Evolutionary conservation across 257 asterid species (phyloP), one percentile per base, ranked within the genome.

Genomic region (Capsicum chinense): DNA sequence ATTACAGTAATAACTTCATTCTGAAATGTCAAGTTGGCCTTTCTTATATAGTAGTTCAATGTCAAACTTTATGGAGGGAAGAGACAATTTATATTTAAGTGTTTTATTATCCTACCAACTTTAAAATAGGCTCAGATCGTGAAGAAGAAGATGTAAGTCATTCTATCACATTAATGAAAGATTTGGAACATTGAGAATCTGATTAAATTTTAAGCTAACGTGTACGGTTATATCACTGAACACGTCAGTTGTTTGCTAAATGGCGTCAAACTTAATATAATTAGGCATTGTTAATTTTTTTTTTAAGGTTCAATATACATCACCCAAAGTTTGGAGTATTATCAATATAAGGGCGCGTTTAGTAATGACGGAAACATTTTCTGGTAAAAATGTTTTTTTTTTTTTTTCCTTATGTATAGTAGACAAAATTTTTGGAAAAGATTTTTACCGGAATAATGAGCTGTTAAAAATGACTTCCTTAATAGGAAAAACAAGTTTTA

Each of bases 111-210:
- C 15, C 48, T 21, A 67, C 52, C 52, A 67, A 37, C 76, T 15
- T 39, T 39, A 16, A 35, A 33, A 66, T 6, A 7, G 33, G 14
- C 21, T 39, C 14, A 39, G 64, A 15, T 78, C 82, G 82, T 54
- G 50, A 50, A 78, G 26, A 26, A 26, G 26, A 26, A 26, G 82
- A 54, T 78, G 48, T 52, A 54, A 26, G 39, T 14, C 14, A 52
- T 21, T 76, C 21, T 76, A 76, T 52, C 3, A 76, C 63, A 52
- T 7, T 26, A 26, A 26, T 56, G 26, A 54, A 76, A 52, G 50
- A 54, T 54, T 54, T 54, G 64, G 82, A 78, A 26, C 9, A 33
- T 76, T 76, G 64, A 54, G 48, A 76, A 76, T 76, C 81, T 54
- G 14, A 26, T 76, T 64, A 76, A 50, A 13, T 21, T 52, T 73